Conservation (phyloP, 1,284 basidiomycete genomes). For the Rhodotorula sp. region DNA sequence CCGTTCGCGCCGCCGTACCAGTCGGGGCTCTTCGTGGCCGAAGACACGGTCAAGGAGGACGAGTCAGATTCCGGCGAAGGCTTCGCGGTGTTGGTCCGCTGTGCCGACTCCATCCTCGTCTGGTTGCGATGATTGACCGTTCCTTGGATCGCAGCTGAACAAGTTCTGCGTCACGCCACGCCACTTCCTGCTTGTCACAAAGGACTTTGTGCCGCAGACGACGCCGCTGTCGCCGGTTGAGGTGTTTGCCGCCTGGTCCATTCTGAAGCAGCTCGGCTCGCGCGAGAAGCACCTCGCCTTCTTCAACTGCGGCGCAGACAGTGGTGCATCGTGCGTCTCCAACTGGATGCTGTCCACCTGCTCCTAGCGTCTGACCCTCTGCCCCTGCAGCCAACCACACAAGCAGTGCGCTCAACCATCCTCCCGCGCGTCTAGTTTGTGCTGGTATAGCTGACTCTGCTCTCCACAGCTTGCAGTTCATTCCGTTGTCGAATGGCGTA, state of each 20-base stretch:
- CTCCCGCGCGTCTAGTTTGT: too few species aligned
- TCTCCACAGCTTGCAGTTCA: slow-evolving; percentile 43
- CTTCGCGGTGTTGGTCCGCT: slow-evolving; percentile 34
- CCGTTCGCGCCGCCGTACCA: slow-evolving; percentile 39
- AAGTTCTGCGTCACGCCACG: slow-evolving; percentile 47
- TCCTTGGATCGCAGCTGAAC: slow-evolving; percentile 36
- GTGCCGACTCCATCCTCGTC: not conserved
- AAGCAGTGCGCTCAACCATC: slow-evolving; percentile 36
- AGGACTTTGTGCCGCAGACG: slow-evolving; percentile 43
- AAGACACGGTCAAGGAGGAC: slow-evolving; percentile 38
- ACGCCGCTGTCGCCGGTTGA: slow-evolving; percentile 43
- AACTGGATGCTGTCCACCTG: too few species aligned
- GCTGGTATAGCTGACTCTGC: not conserved
- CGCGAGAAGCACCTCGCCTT: slow-evolving; percentile 43
- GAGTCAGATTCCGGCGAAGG: slow-evolving; percentile 30
- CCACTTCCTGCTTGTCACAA: slow-evolving; percentile 47
- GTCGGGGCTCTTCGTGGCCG: slow-evolving; percentile 32
- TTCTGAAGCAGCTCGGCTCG: slow-evolving; percentile 40
- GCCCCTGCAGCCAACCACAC: slow-evolving; percentile 37
- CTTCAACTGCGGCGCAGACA: slow-evolving; percentile 43
- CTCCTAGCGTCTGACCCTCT: not conserved
- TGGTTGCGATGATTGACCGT: not conserved
- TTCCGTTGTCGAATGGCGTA: slow-evolving; percentile 38
- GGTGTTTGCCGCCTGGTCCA: slow-evolving; percentile 39
- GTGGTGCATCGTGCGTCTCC: slow-evolving; percentile 37